Evolutionary conservation across 202 grass and related monocot genomes (phyloP).

Genomic region (Digitaria exilis): DNA sequence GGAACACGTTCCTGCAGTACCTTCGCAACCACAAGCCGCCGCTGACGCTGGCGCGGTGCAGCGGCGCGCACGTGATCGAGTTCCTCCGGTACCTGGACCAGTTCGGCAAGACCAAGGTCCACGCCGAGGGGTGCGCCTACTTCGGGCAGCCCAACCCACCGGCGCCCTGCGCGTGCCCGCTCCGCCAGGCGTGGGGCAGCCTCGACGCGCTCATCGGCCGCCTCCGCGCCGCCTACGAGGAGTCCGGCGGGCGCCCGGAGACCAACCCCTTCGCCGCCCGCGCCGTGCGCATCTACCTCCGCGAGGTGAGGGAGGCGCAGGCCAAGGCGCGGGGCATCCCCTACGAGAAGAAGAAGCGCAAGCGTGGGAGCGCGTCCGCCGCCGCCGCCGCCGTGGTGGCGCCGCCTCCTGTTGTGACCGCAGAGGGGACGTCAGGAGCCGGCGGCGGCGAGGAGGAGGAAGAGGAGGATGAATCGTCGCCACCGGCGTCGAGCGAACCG

Average conservation of each 20-base stretch:
- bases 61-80: constrained; percentile 92
- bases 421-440: constrained; percentile 45
- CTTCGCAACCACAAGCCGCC: constrained; percentile 87
- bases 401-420: constrained; percentile 50
- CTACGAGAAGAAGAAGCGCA: constrained; percentile 88
- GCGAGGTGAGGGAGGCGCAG: constrained; percentile 83
- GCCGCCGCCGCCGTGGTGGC: background rate
- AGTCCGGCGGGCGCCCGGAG: constrained; percentile 78
- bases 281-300: constrained; percentile 76
- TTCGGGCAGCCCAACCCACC: constrained; percentile 88
- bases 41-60: constrained; percentile 78
- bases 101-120: constrained; percentile 99
- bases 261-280: constrained; percentile 81
- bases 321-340: constrained; percentile 92
- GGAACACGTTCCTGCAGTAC: constrained; percentile 98
- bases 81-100: constrained; percentile 98
- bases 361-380: constrained; percentile 26
- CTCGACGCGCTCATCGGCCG: constrained; percentile 96
- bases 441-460: constrained; percentile 29
- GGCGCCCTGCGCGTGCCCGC: constrained; percentile 74
- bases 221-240: constrained; percentile 96
- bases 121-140: constrained; percentile 71
- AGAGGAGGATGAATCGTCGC: constrained; percentile 37
- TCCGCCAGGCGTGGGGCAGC: constrained; percentile 96
- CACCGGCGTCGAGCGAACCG: background rate